phyloP scores from a whole-genome alignment of 768 basidiomycete species.

The Termitomyces sp. region DNA sequence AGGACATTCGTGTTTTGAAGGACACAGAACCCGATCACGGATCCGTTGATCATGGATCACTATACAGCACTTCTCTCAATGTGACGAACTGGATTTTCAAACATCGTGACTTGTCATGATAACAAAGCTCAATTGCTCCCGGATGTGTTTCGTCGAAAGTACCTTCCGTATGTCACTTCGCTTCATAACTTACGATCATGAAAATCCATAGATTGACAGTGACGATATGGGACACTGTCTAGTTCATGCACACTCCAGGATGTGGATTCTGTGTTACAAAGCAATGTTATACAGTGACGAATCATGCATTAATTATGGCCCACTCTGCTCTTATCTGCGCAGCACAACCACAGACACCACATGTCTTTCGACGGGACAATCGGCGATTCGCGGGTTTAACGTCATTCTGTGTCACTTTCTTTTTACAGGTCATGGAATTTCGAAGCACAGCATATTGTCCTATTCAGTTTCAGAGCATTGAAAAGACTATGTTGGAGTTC shows the following conservation, averaged over 20 bases:
- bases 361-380: not conserved
- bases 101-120: not conserved
- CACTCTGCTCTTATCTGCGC: not conserved
- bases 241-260: too few relatives aligned
- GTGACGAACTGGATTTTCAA: too few relatives aligned
- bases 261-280: too few relatives aligned
- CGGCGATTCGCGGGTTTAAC: not conserved
- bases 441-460: not conserved
- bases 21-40: not conserved
- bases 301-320: too few relatives aligned
- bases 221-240: not conserved
- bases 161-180: not conserved
- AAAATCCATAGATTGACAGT: not conserved
- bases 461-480: not conserved
- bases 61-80: not conserved
- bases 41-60: not conserved
- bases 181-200: not conserved
- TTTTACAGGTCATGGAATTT: too few relatives aligned
- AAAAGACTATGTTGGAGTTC: not conserved
- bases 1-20: not conserved
- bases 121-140: not conserved
- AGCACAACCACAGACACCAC: not conserved
- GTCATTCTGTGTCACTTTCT: not conserved
- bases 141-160: not conserved
- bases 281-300: too few relatives aligned